These are phyloP conservation scores for Cordyceps cateniannulata DNA, from an alignment of 2,329 filamentous ascomycete genomes.

Conservation along the genomic window DNA sequence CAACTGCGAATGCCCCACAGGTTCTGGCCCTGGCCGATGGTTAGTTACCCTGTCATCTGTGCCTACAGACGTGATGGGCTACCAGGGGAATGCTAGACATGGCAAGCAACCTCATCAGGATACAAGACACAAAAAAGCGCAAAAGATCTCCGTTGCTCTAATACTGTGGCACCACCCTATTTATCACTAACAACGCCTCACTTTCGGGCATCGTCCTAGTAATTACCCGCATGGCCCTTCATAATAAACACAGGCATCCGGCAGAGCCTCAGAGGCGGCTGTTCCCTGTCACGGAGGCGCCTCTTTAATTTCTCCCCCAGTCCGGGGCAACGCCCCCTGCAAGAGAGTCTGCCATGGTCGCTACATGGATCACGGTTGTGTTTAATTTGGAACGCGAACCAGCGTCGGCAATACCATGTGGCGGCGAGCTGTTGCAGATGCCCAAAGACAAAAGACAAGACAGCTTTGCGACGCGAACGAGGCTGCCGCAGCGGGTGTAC, in stretches of 20 bases:
- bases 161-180: too few relatives aligned
- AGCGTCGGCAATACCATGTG: not conserved
- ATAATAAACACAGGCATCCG: not conserved
- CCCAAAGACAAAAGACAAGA: not conserved
- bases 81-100: not conserved
- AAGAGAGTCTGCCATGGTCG: not conserved
- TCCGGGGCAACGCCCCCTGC: not conserved
- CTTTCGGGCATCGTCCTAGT: not conserved
- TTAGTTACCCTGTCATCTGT: not conserved
- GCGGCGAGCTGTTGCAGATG: not conserved
- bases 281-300: too few relatives aligned
- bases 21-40: not conserved
- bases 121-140: not conserved
- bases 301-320: too few relatives aligned
- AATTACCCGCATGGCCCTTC: not conserved
- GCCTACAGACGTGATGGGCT: too few relatives aligned
- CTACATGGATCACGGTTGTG: too few relatives aligned
- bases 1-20: too few relatives aligned
- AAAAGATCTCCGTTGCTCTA: too few relatives aligned
- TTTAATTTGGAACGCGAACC: not conserved
- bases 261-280: not conserved
- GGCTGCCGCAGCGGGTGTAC: too few relatives aligned
- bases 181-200: too few relatives aligned
- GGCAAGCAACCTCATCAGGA: not conserved
- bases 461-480: not conserved